Evolutionary conservation across 768 basidiomycete species (phyloP), one percentile per base, ranked within the genome.

Genomic region (Agaricus bisporus): DNA sequence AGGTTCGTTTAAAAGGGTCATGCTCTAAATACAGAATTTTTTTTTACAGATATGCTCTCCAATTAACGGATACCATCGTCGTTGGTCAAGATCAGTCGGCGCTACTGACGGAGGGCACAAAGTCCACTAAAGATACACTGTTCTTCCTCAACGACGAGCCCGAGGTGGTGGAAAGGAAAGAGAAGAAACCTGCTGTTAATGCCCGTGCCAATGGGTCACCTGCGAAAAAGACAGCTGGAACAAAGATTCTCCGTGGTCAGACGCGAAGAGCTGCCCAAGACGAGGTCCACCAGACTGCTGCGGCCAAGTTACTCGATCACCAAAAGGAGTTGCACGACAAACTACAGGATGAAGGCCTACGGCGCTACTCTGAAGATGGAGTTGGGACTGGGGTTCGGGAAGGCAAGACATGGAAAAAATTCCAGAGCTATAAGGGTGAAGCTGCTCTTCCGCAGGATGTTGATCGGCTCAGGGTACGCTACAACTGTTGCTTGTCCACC

Each of bases 391-490:
- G 79, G 39, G 87, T 86, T 12, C 92, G 91, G 60, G 86, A 94
- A 63, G 91, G 91, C 36, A 98, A 98, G 67, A 81, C 84, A 12
- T 95, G 94, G 88, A 95, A 95, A 67, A 82, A 85, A 57, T 98
- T 95, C 73, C 92, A 92, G 72, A 95, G 93, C 61, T 99, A 98
- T 70, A 93, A 93, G 69, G 88, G 95, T 32, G 95, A 99, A 64
- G 90, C 79, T 12, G 95, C 86, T 47, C 68, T 98, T 32, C 97
- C 95, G 2, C 74, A 76, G n/a, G 87, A 93, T 54, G 84, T 86
- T 5, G 89, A 94, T 56, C 78, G 76, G 56, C 67, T 94, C 45
- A 78, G 88, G 66, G 94, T 97, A 66, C 63, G 85, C 72, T 6
- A 17, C 22, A 41, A 15, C 39, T 8, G 22, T 49, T 2, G 43